phyloP scores from a whole-genome alignment of 352 stramenopile species.

The Globisporangium spiculum region DNA sequence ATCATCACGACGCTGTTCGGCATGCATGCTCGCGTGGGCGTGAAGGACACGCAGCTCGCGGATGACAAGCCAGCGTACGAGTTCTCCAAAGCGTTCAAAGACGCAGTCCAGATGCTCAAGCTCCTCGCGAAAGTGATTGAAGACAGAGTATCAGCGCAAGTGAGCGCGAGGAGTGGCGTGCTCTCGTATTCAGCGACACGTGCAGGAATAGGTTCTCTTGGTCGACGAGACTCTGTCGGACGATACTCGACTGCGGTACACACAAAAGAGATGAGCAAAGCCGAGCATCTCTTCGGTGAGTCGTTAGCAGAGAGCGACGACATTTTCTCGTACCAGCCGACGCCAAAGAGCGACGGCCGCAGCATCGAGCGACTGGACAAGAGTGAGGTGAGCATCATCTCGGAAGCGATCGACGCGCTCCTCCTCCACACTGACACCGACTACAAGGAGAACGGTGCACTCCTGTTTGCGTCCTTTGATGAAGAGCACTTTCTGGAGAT shows the following conservation, averaged over 20 bases:
- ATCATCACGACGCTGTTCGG: slow-evolving; percentile 82
- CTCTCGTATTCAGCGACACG: slow-evolving; percentile 42
- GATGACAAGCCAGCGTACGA: slow-evolving; percentile 54
- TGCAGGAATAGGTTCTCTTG: slow-evolving; percentile 16
- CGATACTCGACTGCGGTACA: slow-evolving; percentile 73
- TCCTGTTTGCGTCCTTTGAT: slow-evolving; percentile 66
- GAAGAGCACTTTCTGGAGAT: slow-evolving; percentile 71
- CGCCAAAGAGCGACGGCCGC: background rate
- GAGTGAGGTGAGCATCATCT: slow-evolving; percentile 28
- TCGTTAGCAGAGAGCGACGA: slow-evolving; percentile 12
- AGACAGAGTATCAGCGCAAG: slow-evolving; percentile 54
- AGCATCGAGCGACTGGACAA: slow-evolving; percentile 8
- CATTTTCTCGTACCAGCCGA: slow-evolving; percentile 17
- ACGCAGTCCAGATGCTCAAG: slow-evolving; percentile 85
- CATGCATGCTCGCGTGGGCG: slow-evolving; percentile 76
- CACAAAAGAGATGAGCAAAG: slow-evolving; percentile 62
- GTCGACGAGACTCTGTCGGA: slow-evolving; percentile 48
- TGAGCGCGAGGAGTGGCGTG: slow-evolving; percentile 59
- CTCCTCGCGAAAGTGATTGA: slow-evolving; percentile 67
- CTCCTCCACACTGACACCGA: slow-evolving; percentile 16
- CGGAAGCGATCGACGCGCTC: slow-evolving; percentile 33
- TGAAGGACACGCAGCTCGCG: slow-evolving; percentile 75
- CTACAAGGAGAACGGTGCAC: slow-evolving; percentile 33
- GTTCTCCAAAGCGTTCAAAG: slow-evolving; percentile 72
- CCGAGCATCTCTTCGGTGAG: slow-evolving; percentile 60